Conservation (phyloP, 192 early-diverging fungal species). For the Ambispora gerdemannii region DNA sequence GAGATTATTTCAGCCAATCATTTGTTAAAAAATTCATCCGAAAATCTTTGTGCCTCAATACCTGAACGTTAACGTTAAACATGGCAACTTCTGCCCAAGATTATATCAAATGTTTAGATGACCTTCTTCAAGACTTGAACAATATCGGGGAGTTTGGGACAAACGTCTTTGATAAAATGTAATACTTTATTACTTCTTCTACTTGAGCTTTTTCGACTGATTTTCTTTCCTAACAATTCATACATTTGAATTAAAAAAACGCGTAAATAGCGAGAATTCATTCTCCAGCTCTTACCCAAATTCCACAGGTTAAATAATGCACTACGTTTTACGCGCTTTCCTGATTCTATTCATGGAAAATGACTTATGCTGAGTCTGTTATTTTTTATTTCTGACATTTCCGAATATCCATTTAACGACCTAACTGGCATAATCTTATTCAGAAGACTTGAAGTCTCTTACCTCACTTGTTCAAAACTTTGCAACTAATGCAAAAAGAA, state of each 20-base stretch:
- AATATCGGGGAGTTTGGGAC: not conserved
- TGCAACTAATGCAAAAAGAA: not conserved
- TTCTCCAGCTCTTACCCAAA: conserved; percentile 16
- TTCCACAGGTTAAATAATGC: too few relatives aligned
- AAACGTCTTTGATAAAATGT: conserved; percentile 26
- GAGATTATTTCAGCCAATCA: too few relatives aligned
- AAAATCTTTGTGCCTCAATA: too few relatives aligned
- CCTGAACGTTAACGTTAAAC: too few relatives aligned
- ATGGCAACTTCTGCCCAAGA: not conserved
- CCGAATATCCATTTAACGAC: not conserved
- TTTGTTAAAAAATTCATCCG: too few relatives aligned
- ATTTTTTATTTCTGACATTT: not conserved
- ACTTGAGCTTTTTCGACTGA: not conserved
- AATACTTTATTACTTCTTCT: not conserved
- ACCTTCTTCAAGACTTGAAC: conserved; percentile 9
- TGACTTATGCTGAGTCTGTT: not conserved
- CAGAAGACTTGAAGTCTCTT: conserved; percentile 21
- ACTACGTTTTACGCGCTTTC: too few relatives aligned
- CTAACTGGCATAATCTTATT: not conserved
- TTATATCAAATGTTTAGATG: not conserved
- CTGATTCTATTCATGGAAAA: too few relatives aligned
- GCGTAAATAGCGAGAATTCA: conserved; percentile 16
- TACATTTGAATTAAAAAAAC: too few relatives aligned
- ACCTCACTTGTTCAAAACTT: conserved; percentile 7
- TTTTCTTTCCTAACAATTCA: not conserved